Conservation (phyloP, 331 rosid genomes). For the Cydonia oblonga region DNA sequence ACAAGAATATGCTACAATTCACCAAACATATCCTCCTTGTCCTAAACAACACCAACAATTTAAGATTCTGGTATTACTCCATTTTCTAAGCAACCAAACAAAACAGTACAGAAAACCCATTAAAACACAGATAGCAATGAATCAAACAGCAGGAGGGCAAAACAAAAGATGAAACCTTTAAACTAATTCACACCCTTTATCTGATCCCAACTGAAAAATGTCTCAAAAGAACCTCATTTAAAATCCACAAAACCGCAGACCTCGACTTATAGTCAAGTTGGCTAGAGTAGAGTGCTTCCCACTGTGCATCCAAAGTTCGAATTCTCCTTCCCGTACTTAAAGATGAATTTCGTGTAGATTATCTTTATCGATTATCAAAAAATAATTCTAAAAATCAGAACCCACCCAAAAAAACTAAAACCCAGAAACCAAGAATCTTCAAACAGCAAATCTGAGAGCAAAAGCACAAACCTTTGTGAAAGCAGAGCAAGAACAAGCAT, state of each 20-base stretch:
- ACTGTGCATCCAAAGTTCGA: background rate
- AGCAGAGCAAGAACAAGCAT: slow-evolving; percentile 80
- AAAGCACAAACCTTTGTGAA: slow-evolving; percentile 45
- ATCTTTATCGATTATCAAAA: background rate
- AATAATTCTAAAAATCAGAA: background rate
- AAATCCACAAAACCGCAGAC: background rate
- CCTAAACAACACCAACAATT: background rate
- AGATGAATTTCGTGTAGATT: background rate
- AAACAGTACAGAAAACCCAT: background rate
- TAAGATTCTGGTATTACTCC: background rate
- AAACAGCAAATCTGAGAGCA: background rate
- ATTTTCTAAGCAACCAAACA: background rate
- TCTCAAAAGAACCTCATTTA: background rate
- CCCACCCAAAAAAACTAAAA: background rate
- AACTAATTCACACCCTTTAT: slow-evolving; percentile 2
- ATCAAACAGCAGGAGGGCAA: background rate
- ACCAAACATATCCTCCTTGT: background rate
- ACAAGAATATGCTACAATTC: background rate
- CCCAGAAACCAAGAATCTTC: background rate
- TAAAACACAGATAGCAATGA: background rate
- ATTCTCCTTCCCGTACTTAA: background rate
- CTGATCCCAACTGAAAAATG: slow-evolving; percentile 4
- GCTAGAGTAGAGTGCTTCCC: background rate
- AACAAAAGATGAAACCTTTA: background rate
- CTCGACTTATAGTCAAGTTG: background rate